These are phyloP conservation scores for Ceratocystis colombiana DNA, from an alignment of 2,329 filamentous ascomycete species.

Conservation along the genomic window DNA sequence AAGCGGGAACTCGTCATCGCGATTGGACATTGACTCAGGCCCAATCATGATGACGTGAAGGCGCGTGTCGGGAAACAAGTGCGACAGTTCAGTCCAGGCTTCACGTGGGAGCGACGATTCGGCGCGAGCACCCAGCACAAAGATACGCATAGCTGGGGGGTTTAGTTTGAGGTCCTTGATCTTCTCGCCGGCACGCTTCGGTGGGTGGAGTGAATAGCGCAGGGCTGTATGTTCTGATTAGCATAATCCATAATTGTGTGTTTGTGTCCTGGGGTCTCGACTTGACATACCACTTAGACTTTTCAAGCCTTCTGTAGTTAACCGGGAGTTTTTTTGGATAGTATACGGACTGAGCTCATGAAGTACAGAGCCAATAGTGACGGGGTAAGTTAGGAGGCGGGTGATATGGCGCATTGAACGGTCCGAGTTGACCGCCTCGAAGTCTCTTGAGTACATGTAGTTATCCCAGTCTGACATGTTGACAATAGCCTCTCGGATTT, in stretches of 20 bases:
- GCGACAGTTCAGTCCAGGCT: constrained; percentile 86
- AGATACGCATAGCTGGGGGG: constrained; percentile 80
- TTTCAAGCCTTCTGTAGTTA: constrained; percentile 84
- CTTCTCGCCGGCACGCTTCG: constrained; percentile 57
- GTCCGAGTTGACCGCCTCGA: constrained; percentile 82
- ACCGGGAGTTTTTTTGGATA: constrained; percentile 60
- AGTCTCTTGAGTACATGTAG: constrained; percentile 84
- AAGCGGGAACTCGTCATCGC: constrained; percentile 84
- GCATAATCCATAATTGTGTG: background rate
- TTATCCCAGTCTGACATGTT: constrained; percentile 99
- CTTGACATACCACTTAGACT: constrained; percentile 69
- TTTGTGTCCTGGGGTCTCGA: background rate
- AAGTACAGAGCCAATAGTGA: constrained; percentile 81
- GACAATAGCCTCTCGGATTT: constrained; percentile 83
- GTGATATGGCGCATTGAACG: constrained; percentile 88
- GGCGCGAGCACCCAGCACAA: constrained; percentile 89
- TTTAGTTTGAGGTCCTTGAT: constrained; percentile 73
- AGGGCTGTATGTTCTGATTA: constrained; percentile 48
- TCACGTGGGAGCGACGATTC: constrained; percentile 91
- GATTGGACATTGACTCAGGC: constrained; percentile 89
- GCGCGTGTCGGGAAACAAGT: constrained; percentile 84
- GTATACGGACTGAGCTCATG: constrained; percentile 92
- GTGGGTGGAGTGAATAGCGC: constrained; percentile 86
- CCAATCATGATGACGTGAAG: constrained; percentile 92
- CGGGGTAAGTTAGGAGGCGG: constrained; percentile 81